Percentiles rank a stretch among this genome's conserved stretches.
phyloP scores from a whole-genome alignment of 768 basidiomycete genomes.

The Hypsizygus marmoreus region DNA sequence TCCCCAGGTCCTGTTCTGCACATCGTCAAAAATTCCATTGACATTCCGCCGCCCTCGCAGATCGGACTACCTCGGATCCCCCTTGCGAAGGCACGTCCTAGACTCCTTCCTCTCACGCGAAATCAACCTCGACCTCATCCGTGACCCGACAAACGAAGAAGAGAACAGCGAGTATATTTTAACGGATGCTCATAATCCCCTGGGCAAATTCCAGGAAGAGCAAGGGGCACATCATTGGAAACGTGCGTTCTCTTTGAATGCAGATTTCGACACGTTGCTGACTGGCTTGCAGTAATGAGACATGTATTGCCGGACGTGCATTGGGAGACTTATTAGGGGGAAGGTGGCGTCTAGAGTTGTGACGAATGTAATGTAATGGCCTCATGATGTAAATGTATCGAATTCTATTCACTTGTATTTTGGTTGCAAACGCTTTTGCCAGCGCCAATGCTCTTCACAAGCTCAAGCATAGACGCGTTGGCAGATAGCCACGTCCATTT shows the following conservation, averaged over 20 bases:
- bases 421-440: too few relatives aligned
- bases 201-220: slow-evolving; percentile 66
- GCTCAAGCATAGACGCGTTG: too few relatives aligned
- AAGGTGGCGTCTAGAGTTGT: slow-evolving; percentile 5
- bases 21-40: slow-evolving; percentile 50
- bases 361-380: slow-evolving; percentile 4
- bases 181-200: slow-evolving; percentile 60
- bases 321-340: slow-evolving; percentile 76
- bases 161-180: slow-evolving; percentile 52
- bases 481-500: too few relatives aligned
- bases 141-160: slow-evolving; percentile 31
- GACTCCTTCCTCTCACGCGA: slow-evolving; percentile 53
- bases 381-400: too few relatives aligned
- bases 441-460: too few relatives aligned
- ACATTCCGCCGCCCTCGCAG: slow-evolving; percentile 56
- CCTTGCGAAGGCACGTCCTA: slow-evolving; percentile 64
- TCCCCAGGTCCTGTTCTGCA: slow-evolving; percentile 81
- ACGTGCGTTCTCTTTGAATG: slow-evolving; percentile 48
- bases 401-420: too few relatives aligned
- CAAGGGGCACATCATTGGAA: slow-evolving; percentile 77
- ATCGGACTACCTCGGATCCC: slow-evolving; percentile 70
- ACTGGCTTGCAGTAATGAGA: slow-evolving; percentile 64
- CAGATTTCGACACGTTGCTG: too few relatives aligned
- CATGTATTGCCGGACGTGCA: slow-evolving; percentile 67
- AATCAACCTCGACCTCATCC: slow-evolving; percentile 46